phyloP scores from a whole-genome alignment of 73 alveolate species.

The Tetrahymena elliotti region DNA sequence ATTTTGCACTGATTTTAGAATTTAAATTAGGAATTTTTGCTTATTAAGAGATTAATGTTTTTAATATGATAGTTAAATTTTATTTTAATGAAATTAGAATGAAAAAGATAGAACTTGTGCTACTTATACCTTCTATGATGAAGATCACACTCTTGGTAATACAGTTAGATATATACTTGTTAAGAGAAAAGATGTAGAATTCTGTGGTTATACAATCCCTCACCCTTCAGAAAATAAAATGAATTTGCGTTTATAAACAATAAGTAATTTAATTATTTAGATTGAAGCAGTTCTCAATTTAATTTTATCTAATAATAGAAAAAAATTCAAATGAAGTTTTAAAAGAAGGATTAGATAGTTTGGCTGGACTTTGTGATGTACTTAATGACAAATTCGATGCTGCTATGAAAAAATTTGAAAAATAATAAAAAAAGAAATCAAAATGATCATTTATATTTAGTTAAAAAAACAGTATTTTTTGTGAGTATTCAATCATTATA shows the following conservation, averaged over 20 bases:
- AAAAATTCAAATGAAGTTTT: conserved; percentile 24
- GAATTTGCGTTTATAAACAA: conserved; percentile 79
- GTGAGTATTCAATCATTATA: background rate
- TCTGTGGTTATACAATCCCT: conserved; percentile 83
- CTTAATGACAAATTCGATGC: conserved; percentile 21
- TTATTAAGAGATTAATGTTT: background rate
- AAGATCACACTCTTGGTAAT: conserved; percentile 90
- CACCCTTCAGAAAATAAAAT: conserved; percentile 87
- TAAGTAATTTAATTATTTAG: background rate
- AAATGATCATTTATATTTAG: background rate
- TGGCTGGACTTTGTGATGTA: conserved; percentile 20
- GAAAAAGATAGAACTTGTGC: conserved; percentile 33
- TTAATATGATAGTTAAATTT: background rate
- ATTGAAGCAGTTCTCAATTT: background rate
- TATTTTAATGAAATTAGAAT: background rate
- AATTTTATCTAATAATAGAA: background rate
- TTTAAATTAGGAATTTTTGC: background rate
- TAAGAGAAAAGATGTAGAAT: conserved; percentile 64
- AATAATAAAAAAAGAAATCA: background rate
- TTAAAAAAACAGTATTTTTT: background rate
- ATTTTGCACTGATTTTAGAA: background rate
- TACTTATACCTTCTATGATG: conserved; percentile 73
- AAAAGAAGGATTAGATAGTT: conserved; percentile 27
- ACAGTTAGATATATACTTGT: conserved; percentile 64
- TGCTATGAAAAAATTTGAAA: background rate